A percentile compares a stretch with the other conserved stretches of the same genome.
Evolutionary conservation across 176 grass and related monocot genomes (phyloP).

Genomic region (Zizania latifolia): DNA sequence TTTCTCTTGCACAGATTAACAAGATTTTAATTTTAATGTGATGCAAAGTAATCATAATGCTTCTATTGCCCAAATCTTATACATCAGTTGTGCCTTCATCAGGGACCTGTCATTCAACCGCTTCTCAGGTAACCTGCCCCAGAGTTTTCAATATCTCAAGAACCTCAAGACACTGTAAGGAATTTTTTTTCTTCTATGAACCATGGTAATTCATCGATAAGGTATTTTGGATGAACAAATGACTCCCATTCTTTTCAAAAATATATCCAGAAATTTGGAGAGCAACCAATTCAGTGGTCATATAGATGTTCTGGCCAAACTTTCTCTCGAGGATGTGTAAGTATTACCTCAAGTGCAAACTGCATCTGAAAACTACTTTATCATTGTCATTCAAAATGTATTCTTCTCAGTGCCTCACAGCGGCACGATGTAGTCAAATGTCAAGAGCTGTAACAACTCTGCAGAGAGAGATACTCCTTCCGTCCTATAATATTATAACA

Average conservation of each 20-base stretch:
- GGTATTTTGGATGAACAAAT: slow-evolving; percentile 12
- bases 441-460: too few relatives aligned
- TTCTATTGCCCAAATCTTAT: neutral
- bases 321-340: slow-evolving; percentile 80
- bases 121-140: slow-evolving; percentile 77
- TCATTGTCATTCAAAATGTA: neutral
- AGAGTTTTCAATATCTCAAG: slow-evolving; percentile 60
- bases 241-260: slow-evolving; percentile 11
- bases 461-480: too few relatives aligned
- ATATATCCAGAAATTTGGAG: slow-evolving; percentile 68
- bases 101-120: slow-evolving; percentile 97
- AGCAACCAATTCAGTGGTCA: slow-evolving; percentile 75
- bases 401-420: neutral
- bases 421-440: neutral
- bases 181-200: slow-evolving; percentile 13
- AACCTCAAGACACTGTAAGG: slow-evolving; percentile 74
- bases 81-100: slow-evolving; percentile 37
- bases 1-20: neutral
- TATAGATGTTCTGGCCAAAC: slow-evolving; percentile 57
- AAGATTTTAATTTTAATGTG: neutral
- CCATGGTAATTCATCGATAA: neutral
- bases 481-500: too few relatives aligned
- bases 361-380: slow-evolving; percentile 2
- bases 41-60: neutral
- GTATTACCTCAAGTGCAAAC: slow-evolving; percentile 35